Base-by-base conservation (phyloP, 1,284 basidiomycete species). In the Inonotus obliquus region DNA sequence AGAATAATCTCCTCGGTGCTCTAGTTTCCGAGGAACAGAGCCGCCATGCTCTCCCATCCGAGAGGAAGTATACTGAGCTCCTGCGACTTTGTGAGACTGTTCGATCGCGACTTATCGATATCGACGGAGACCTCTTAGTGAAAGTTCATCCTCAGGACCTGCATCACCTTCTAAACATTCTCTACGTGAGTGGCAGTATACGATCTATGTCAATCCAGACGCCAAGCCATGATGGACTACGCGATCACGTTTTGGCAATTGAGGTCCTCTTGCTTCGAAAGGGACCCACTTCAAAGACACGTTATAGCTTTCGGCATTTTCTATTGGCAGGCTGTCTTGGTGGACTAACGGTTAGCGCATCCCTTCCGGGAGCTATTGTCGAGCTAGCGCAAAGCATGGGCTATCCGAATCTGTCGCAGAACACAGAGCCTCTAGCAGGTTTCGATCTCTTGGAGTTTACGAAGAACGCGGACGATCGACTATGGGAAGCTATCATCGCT, bases 161-260 rank as follows among this genome's bases (percentile, higher is more conserved):
- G 2, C 74, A 77, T 54, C 73, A 77, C 1, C 65, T 79, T 1
- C 77, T 78, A 63, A 77, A 77, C 63, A 64, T 78, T n/a, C 73
- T 78, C 54, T 76, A 77, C 65, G 76, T 77, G 32, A 73, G 74
- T 62, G 78, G 75, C 13, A 79, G 77, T 60, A 67, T 79, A 21
- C 73, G 73, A 37, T 60, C 65, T 57, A 49, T 63, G 21, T 47
- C 25, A 1, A 27, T 7, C 6, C 37, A 45, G 17, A 10, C 21
- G 10, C 49, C 67, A 53, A 68, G 71, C 29, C 68, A 70, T 38
- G 65, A 70, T 37, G 80, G 79, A 49, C 65, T 75, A 10, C 66
- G 69, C 38, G 72, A 74, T 54, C 72, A 75, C 61, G 65, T 74
- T 53, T 61, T 68, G 23, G 76, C 73, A 9, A 69, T 79, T 54